Evolutionary conservation across 2,329 filamentous ascomycete genomes (phyloP), one percentile per base, ranked within the genome.

Genomic region (Rutstroemia sp.): DNA sequence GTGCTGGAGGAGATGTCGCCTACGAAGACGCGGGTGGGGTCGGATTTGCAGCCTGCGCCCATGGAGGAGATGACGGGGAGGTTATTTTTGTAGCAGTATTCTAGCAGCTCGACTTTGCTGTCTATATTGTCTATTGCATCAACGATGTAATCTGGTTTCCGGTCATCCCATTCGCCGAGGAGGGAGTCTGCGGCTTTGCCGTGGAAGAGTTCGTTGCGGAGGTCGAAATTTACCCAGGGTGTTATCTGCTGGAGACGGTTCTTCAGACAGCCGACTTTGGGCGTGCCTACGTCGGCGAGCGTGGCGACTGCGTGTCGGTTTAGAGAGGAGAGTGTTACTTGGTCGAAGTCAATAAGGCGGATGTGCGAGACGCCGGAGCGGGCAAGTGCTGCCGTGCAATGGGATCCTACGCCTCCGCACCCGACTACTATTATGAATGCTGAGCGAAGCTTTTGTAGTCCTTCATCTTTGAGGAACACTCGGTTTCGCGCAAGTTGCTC

Each of bases 91-190:
- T 92, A 79, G 73, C 94, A 99, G 73, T 95, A 95, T 66, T 90
- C 85, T 42, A 99, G 77, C 54, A 99, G 75, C 17, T 86, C 87
- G 3, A 99, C 92, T 74, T 99, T 99, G 54, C 90, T 95, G 51
- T 96, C 89, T 60, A 99, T 97, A 69, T 99, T 97, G 72, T 99
- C 94, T 63, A 99, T 99, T 21, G 92, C 95, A 72, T 99, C 94
- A 38, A 99, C 83, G n/a, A 99, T 84, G 67, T 86, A 99, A 65
- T 92, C 87, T 1, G 92, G 91, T 65, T 78, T 78, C 44, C 79
- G 81, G 16, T 76, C 83, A 37, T 79, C 76, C 84, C 89, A 91
- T 0, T 82, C 76, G 0, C 75, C 82, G 44, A 99, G 75, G 60
- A 96, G 75, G 10, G 73, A 69, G 6, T 80, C 79, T 0, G 91